Evolutionary conservation across 257 asterid genomes (phyloP), one percentile per base, ranked within the genome.

Genomic region (Gynochthodes officinalis): DNA sequence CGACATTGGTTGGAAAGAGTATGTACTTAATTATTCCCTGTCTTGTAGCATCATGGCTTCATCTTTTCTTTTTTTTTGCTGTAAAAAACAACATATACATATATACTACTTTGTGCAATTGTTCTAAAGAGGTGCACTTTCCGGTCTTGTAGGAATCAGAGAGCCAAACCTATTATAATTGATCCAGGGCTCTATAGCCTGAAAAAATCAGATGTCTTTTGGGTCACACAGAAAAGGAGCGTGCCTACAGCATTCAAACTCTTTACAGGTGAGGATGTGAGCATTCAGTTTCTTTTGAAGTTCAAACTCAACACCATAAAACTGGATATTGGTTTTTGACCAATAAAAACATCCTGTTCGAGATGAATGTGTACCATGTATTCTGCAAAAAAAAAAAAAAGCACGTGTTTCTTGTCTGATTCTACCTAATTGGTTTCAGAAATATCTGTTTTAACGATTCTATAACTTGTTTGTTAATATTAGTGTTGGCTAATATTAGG

Each of bases 1-100:
- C 64, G 86, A 85, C 71, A 83, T 88, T 76, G 92, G 92, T 64
- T 90, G 92, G 93, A 86, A 88, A 65, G 92, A 88, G 96, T 90
- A 84, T 69, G 95, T 66, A 55, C 27, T 65, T 35, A 27, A 73
- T 72, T 78, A 28, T 19, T 72, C 57, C 25, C 30, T 53, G 61
- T 42, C 43, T 44, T 25, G 40, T 30, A 4, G 44, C 65, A 10
- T 37, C 44, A 49, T 35, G 19, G 59, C 50, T 69, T 32, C n/a
- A n/a, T n/a, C n/a, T n/a, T n/a, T n/a, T n/a, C n/a, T n/a, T n/a
- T n/a, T n/a, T n/a, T n/a, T n/a, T n/a, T n/a, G n/a, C n/a, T n/a
- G n/a, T n/a, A n/a, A n/a, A n/a, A n/a, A n/a, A n/a, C n/a, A n/a
- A n/a, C n/a, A n/a, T n/a, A 13, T 50, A 18, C 1, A 30, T 53